Base-by-base conservation (phyloP, 306 rosid species). In the Begonia masoniana region DNA sequence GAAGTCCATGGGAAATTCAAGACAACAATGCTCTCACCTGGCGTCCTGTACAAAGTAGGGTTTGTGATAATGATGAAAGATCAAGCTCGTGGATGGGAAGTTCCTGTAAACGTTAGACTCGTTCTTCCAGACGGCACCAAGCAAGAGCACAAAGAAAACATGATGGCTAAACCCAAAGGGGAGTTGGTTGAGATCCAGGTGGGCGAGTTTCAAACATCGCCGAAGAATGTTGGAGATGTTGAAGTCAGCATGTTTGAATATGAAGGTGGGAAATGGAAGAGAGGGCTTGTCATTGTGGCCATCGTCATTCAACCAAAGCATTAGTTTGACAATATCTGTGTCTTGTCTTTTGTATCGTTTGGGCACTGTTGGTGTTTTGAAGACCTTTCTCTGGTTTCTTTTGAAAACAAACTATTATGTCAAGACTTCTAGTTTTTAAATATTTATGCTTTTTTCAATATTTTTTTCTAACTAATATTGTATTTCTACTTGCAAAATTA, bases 1-100 rank as follows among this genome's bases (percentile, higher is more conserved):
- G 84, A 82, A 68, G 70, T 80, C 48, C 58, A 51, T 39, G 97
- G 85, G 55, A 80, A 75, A 61, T 71, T 89, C 17, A 74, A 85
- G 10, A 71, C 74, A 5, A 14, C 58, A 49, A 74, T 66, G 65
- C 85, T 89, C 43, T 62, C 91, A 31, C 81, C 88, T 0, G 78
- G 85, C 55, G 56, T 62, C 15, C 12, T 45, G 5, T 85, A 85
- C 43, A 63, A 74, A 67, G 82, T 78, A 10, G 67, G 65, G 15
- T 75, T 82, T 51, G 52, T 68, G 52, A 55, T 78, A 15, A 89
- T 62, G 95, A 36, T 85, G 65, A 80, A 65, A 51, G 67, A 69
- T 49, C 14, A 62, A 54, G 71, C 70, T 36, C 9, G 52, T 13
- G 87, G 91, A 43, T 85, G 97, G 97, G 73, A 72, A 13, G 41